Evolutionary conservation across 2,329 filamentous ascomycete genomes (phyloP), one percentile per base, ranked within the genome.

Genomic region (Curvularia eragrostidis): DNA sequence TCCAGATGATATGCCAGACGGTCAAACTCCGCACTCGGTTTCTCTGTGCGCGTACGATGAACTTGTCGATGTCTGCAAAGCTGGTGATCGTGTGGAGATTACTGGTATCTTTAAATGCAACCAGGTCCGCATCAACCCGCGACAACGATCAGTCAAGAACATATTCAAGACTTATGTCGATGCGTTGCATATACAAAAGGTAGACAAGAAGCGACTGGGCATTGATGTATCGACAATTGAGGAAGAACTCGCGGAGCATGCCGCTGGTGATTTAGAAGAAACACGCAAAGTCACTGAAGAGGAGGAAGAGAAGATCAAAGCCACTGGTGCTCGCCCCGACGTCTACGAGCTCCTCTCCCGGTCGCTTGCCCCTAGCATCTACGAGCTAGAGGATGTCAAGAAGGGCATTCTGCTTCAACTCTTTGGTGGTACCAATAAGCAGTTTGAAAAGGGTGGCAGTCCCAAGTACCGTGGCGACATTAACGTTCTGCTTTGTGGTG

Each of bases 121-220:
- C 66, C 91, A 94, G 46, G 93, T 99, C 52, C 89, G 95, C 19
- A 88, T 98, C 62, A 99, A 98, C 73, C 94, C 95, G 21, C 89
- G 93, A 19, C 93, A 97, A 79, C 85, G 95, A 61, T 91, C 91
- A 0, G 88, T 98, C 72, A 98, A 97, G 83, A 91, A 92, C 62
- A 87, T 99, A 38, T 97, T 97, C 85, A 99, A 98, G 83, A 99
- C 95, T 0, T 99, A 97, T 65, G 89, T 99, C 51, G 95, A 99
- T 77, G 92, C 94, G 46, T 80, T 98, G 44, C 95, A 99, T 72
- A 91, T 98, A 39, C 93, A 98, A 73, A 99, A 99, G 77, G 91
- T 96, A 2, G 94, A 99, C 78, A 94, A 93, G 79, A 95, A 93
- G 78, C 89, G 95, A 53, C 88, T 99, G 83, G 95, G 95, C 32